These are phyloP conservation scores for Amanita rubescens DNA, from an alignment of 768 basidiomycete genomes.

Conservation along the genomic window DNA sequence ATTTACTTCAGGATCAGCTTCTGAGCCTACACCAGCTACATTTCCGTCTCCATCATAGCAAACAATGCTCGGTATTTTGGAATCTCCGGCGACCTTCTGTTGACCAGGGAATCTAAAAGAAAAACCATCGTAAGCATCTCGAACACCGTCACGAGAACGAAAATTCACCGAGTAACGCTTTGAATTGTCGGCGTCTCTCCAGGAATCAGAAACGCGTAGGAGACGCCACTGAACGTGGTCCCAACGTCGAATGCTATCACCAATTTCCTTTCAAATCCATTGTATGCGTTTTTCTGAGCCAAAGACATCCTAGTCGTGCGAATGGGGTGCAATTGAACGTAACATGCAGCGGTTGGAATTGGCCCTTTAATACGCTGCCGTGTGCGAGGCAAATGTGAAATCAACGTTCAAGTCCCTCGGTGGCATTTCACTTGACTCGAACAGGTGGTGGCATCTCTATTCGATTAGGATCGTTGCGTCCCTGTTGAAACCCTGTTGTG, in stretches of 20 bases:
- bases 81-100: conserved; percentile 22
- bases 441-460: too few species aligned
- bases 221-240: not conserved
- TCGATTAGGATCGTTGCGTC: too few species aligned
- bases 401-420: too few species aligned
- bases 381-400: too few species aligned
- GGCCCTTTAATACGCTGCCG: too few species aligned
- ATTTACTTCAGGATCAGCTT: conserved; percentile 33
- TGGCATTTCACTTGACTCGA: too few species aligned
- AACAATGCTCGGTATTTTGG: conserved; percentile 42
- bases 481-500: too few species aligned
- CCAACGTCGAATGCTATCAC: conserved; percentile 3
- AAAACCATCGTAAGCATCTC: not conserved
- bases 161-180: conserved; percentile 14
- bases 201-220: conserved; percentile 13
- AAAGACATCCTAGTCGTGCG: not conserved
- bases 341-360: not conserved
- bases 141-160: not conserved
- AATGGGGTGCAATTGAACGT: not conserved
- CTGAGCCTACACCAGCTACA: conserved; percentile 37
- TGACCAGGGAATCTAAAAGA: conserved; percentile 15
- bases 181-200: conserved; percentile 15
- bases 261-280: not conserved
- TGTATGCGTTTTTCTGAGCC: not conserved
- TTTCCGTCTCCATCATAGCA: conserved; percentile 36